Percentiles rank a stretch among this genome's conserved stretches.
Conservation (phyloP, 1,139 yeast species). For the Yamadazyma oceani region DNA sequence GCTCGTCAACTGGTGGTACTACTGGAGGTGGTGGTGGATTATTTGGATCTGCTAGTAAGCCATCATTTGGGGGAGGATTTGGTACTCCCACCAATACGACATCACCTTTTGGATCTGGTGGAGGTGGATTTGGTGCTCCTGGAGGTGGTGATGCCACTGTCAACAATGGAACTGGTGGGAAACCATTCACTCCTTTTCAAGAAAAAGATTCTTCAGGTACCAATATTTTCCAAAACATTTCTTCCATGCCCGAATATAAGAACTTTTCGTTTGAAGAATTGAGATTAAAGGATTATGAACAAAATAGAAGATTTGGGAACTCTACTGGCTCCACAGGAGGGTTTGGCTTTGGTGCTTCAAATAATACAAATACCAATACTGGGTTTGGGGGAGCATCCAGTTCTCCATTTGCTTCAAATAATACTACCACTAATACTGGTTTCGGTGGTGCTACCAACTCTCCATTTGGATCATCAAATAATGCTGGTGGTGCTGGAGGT, state of each 20-base stretch:
- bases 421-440: slow-evolving; percentile 1
- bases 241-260: slow-evolving; percentile 88
- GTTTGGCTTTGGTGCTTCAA: slow-evolving; percentile 34
- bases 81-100: slow-evolving; percentile 22
- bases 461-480: slow-evolving; percentile 6
- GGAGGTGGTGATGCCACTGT: slow-evolving; percentile 31
- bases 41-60: slow-evolving; percentile 24
- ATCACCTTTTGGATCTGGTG: slow-evolving; percentile 23
- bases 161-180: slow-evolving; percentile 70
- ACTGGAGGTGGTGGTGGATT: slow-evolving; percentile 23
- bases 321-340: slow-evolving; percentile 33
- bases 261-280: slow-evolving; percentile 84
- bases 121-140: slow-evolving; percentile 24
- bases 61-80: slow-evolving; percentile 26
- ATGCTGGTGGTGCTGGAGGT: slow-evolving; percentile 20
- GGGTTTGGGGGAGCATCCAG: slow-evolving; percentile 16
- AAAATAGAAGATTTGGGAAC: slow-evolving; percentile 63
- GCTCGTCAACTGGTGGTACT: slow-evolving; percentile 11
- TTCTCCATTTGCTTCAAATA: slow-evolving; percentile 2
- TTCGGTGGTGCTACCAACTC: slow-evolving; percentile 1
- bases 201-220: slow-evolving; percentile 72
- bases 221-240: slow-evolving; percentile 69
- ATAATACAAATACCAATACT: slow-evolving; percentile 18
- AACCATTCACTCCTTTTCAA: slow-evolving; percentile 60
- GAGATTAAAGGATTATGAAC: slow-evolving; percentile 84